phyloP scores from a whole-genome alignment of 2,329 filamentous ascomycete genomes.

The Colletotrichum tropicale region DNA sequence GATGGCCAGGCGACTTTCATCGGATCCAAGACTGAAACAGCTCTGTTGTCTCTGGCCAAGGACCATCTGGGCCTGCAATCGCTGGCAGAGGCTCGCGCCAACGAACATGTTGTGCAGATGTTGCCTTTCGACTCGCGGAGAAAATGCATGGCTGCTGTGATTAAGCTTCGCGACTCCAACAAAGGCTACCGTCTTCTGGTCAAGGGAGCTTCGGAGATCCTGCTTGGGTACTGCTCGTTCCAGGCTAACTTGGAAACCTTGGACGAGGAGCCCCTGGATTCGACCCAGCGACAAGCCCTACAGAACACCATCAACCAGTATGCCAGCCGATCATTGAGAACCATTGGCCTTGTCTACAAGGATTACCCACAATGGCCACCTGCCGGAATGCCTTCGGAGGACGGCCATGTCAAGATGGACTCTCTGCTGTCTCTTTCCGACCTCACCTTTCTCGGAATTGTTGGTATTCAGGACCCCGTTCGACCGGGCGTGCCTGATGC shows the following conservation, averaged over 20 bases:
- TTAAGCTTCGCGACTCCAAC: constrained; percentile 45
- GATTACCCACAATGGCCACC: constrained; percentile 76
- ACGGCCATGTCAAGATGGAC: constrained; percentile 57
- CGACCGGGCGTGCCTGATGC: constrained; percentile 68
- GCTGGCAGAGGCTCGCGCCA: constrained; percentile 48
- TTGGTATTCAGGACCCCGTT: constrained; percentile 75
- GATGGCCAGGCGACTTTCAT: constrained; percentile 50
- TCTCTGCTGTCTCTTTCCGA: constrained; percentile 61
- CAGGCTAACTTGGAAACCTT: constrained; percentile 26
- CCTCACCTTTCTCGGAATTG: constrained; percentile 74
- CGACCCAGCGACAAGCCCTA: background rate
- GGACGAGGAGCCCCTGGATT: background rate
- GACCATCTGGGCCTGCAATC: constrained; percentile 55
- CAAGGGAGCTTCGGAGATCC: constrained; percentile 63
- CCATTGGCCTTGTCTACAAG: constrained; percentile 75
- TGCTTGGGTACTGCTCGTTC: constrained; percentile 47
- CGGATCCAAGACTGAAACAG: constrained; percentile 63
- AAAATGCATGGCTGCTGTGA: constrained; percentile 63
- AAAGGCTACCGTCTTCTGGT: constrained; percentile 53
- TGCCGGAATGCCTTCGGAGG: constrained; percentile 61
- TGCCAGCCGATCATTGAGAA: constrained; percentile 70
- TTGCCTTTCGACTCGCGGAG: constrained; percentile 59
- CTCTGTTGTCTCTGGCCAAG: constrained; percentile 53
- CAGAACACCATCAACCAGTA: constrained; percentile 60
- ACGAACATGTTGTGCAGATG: constrained; percentile 50